These are phyloP conservation scores for Botrytis squamosa DNA, from an alignment of 2,329 filamentous ascomycete species.

Conservation along the genomic window DNA sequence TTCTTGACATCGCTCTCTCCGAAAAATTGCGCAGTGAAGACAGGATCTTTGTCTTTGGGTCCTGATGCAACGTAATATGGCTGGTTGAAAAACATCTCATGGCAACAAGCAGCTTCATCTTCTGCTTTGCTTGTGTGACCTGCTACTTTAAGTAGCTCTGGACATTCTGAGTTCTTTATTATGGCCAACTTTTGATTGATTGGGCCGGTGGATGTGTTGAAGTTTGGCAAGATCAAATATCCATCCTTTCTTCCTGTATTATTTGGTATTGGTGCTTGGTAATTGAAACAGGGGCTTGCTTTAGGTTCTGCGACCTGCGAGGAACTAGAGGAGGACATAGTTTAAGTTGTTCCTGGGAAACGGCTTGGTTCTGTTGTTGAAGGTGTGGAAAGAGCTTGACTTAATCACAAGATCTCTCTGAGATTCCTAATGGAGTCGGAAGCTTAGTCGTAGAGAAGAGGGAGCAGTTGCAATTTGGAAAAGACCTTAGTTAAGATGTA, in stretches of 20 bases:
- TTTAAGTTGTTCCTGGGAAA: background rate
- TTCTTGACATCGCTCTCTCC: background rate
- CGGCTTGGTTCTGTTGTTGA: background rate
- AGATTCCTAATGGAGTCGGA: background rate
- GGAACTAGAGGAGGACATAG: background rate
- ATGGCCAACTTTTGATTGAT: background rate
- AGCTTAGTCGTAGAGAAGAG: background rate
- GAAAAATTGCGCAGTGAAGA: background rate
- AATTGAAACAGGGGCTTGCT: background rate
- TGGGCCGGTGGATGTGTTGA: background rate
- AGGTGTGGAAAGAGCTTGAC: background rate
- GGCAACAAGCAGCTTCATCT: background rate
- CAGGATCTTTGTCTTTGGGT: background rate
- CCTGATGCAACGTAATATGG: background rate
- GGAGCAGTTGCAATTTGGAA: too few relatives aligned
- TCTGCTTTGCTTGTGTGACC: background rate
- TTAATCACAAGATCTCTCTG: background rate
- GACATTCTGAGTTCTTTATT: background rate
- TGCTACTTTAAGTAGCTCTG: background rate
- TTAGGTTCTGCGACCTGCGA: background rate
- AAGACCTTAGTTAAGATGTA: too few relatives aligned
- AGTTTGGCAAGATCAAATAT: background rate
- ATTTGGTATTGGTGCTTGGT: background rate
- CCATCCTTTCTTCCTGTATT: background rate
- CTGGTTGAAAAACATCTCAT: background rate